Evolutionary conservation across 1,284 basidiomycete genomes (phyloP).

Genomic region (Apiotrichum gamsii): DNA sequence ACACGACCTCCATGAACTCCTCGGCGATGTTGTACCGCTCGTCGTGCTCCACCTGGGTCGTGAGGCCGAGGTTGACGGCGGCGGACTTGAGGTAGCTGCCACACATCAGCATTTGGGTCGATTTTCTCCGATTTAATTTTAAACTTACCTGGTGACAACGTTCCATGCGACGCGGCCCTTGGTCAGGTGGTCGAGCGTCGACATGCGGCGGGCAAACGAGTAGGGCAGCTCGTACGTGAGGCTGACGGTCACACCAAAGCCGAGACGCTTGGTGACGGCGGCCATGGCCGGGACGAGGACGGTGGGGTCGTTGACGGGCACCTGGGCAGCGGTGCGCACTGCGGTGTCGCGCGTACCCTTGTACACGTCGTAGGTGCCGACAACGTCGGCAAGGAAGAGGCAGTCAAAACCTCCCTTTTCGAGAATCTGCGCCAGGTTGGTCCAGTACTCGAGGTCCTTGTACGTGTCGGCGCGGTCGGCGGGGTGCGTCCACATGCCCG

Average conservation of each 20-base stretch:
- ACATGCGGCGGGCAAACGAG: constrained; percentile 39
- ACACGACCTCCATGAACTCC: constrained; percentile 26
- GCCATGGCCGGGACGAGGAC: constrained; percentile 15
- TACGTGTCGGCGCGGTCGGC: constrained; percentile 10
- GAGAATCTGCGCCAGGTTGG: constrained; percentile 8
- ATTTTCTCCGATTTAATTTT: too few relatives aligned
- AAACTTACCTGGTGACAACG: constrained; percentile 43
- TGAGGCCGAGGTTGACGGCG: constrained; percentile 34
- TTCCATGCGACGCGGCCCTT: constrained; percentile 46
- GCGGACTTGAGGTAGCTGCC: constrained; percentile 41
- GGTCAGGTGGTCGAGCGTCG: constrained; percentile 45
- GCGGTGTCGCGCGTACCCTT: constrained; percentile 12
- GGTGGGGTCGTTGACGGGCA: constrained; percentile 14
- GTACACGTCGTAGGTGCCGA: constrained; percentile 17
- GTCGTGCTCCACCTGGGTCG: constrained; percentile 21
- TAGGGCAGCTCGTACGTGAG: constrained; percentile 37
- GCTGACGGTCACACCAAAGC: constrained; percentile 18
- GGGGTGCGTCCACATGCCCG: constrained; percentile 13
- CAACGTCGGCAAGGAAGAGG: constrained; percentile 14
- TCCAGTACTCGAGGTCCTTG: constrained; percentile 19
- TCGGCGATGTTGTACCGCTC: constrained; percentile 25
- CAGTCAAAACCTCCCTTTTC: constrained; percentile 10
- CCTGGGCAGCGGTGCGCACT: constrained; percentile 8
- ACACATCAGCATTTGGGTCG: too few relatives aligned
- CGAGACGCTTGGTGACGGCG: constrained; percentile 12